Evolutionary conservation across 305 asterid genomes (phyloP).

Genomic region (Rubia occidens): DNA sequence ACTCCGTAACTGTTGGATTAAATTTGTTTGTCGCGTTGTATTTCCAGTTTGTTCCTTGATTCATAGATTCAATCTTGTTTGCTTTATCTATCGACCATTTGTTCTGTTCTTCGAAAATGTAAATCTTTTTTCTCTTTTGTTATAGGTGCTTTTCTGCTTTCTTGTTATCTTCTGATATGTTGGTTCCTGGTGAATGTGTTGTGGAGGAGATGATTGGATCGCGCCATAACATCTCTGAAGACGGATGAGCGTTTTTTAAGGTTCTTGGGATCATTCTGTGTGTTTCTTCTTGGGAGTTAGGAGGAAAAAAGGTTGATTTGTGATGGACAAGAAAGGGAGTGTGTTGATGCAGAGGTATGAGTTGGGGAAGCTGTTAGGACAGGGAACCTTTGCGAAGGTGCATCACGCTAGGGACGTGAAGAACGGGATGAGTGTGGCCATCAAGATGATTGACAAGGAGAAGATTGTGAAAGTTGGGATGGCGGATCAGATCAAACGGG

Average conservation of each 20-base stretch:
- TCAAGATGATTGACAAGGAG: conserved; percentile 61
- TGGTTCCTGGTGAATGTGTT: conserved; percentile 10
- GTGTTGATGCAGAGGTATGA: conserved; percentile 56
- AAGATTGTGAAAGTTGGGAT: conserved; percentile 50
- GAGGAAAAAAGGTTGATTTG: background rate
- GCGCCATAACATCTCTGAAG: conserved; percentile 36
- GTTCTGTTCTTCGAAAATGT: background rate
- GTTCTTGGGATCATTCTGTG: conserved; percentile 18
- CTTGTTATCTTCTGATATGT: conserved; percentile 12
- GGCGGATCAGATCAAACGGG: conserved; percentile 62
- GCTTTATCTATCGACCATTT: background rate
- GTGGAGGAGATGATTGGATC: conserved; percentile 20
- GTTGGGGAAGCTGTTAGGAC: conserved; percentile 68
- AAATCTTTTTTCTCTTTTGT: conserved; percentile 8
- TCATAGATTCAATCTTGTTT: background rate
- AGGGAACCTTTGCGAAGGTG: conserved; percentile 78
- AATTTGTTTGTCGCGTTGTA: background rate
- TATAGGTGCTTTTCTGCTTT: conserved; percentile 16
- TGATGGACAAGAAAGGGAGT: conserved; percentile 44
- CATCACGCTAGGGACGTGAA: conserved; percentile 47
- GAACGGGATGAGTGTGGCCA: conserved; percentile 45
- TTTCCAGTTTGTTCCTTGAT: conserved; percentile 7
- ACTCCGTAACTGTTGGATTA: background rate
- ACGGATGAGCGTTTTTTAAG: conserved; percentile 35
- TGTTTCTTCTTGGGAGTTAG: too few relatives aligned